Evolutionary conservation across 169 alveolate species (phyloP), one percentile per base, ranked within the genome.

Genomic region (Cryptosporidium bovis): DNA sequence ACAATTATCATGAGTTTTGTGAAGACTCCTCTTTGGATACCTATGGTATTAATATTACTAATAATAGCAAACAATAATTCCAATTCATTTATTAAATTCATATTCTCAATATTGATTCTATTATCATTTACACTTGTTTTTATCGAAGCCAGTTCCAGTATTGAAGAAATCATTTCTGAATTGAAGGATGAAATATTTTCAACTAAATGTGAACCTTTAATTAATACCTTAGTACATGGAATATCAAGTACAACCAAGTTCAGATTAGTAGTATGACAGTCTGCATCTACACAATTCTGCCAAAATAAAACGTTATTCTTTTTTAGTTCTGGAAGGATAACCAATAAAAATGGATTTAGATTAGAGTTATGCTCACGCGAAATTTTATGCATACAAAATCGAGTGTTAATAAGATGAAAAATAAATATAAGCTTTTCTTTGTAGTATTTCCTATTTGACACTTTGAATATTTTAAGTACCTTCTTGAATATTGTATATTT

Each of bases 41-140:
- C 48, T 58, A 48, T 34, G 1, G 64, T 33, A 10, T 62, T 77
- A 13, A 56, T 20, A 77, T 60, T 56, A 51, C 46, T 44, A 18
- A 77, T 24, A 60, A 60, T 40, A 15, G 56, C 18, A 33, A 20
- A 62, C 64, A 77, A 36, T 16, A 33, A 60, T 44, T 77, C 65
- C 27, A 77, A 18, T 77, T 77, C 77, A 40, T 62, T 58, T 12
- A 69, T 1, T 33, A 69, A 44, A 7, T 46, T 27, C 16, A 18
- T 1, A 55, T 27, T 31, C 51, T 46, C 31, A 50, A 27, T 46
- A 34, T 24, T 15, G 0, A 31, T 15, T 46, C 58, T 50, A 27
- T 60, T 27, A 44, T 15, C 3, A 4, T 18, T 58, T 36, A 56
- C 13, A 31, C 29, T 53, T 20, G 64, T n/a, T n/a, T 53, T 53